These are phyloP conservation scores for Suillus spraguei DNA, from an alignment of 768 basidiomycete species.

Conservation along the genomic window DNA sequence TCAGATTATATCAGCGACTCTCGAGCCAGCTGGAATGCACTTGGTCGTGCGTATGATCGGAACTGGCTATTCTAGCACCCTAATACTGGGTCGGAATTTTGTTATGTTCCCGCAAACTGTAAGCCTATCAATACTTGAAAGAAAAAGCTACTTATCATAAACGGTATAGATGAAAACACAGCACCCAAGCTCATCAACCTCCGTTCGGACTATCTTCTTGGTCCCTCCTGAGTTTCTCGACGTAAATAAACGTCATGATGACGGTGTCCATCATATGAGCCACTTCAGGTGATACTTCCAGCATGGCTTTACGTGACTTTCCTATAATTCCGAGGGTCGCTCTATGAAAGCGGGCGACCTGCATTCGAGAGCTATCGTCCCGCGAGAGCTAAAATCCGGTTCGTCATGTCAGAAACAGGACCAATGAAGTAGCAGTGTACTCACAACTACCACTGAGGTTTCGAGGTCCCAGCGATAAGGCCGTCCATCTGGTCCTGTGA, in stretches of 20 bases:
- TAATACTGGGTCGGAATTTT: too few relatives aligned
- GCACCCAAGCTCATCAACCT: background rate
- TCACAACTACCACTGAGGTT: background rate
- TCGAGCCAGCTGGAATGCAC: too few relatives aligned
- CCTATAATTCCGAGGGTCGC: constrained; percentile 15
- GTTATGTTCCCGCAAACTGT: too few relatives aligned
- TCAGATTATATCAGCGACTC: too few relatives aligned
- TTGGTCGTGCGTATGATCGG: too few relatives aligned
- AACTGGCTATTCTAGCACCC: too few relatives aligned
- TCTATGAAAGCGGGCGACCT: constrained; percentile 26
- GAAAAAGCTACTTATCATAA: background rate
- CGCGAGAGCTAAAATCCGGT: constrained; percentile 12
- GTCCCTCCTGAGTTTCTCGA: constrained; percentile 17
- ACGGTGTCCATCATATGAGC: constrained; percentile 16
- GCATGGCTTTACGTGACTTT: constrained; percentile 6
- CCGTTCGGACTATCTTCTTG: background rate
- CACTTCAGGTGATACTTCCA: constrained; percentile 15
- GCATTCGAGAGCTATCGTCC: constrained; percentile 17
- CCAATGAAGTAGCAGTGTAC: background rate
- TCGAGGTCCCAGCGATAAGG: constrained; percentile 6
- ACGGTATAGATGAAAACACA: background rate
- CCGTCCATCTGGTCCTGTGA: constrained; percentile 6
- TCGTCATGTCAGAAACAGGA: background rate
- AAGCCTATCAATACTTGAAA: too few relatives aligned
- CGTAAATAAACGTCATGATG: constrained; percentile 19